Conservation (phyloP, 805 yeast species). For the Ogataea nakhonphanomensis region DNA sequence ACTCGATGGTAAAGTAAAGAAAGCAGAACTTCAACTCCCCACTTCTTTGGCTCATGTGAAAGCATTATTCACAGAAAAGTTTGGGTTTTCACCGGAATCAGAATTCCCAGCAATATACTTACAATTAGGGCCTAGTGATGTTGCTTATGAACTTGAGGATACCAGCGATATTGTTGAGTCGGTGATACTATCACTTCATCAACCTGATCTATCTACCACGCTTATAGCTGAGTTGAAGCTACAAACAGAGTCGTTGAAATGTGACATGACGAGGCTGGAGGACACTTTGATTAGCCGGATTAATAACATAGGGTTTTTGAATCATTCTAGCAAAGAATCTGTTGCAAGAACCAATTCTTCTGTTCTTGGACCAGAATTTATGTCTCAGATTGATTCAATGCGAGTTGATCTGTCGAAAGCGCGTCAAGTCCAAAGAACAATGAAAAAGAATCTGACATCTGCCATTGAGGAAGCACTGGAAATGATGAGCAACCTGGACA, state of each 20-base stretch:
- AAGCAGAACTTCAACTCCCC: constrained; percentile 43
- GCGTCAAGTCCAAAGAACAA: constrained; percentile 49
- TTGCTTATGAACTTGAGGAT: constrained; percentile 82
- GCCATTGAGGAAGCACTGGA: constrained; percentile 42
- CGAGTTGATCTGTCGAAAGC: constrained; percentile 57
- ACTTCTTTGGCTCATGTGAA: constrained; percentile 53
- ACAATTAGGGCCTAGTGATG: constrained; percentile 53
- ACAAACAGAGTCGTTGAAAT: constrained; percentile 26
- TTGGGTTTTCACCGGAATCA: constrained; percentile 67
- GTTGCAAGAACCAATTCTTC: not conserved
- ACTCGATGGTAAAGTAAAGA: constrained; percentile 52
- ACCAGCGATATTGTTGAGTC: constrained; percentile 60
- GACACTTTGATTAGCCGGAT: constrained; percentile 25
- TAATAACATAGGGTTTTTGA: constrained; percentile 12
- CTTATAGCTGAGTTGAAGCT: constrained; percentile 27
- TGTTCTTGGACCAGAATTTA: constrained; percentile 3
- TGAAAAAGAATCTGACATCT: constrained; percentile 39
- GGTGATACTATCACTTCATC: constrained; percentile 55
- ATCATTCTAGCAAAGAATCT: constrained; percentile 6
- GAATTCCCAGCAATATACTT: constrained; percentile 78
- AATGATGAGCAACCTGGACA: constrained; percentile 51
- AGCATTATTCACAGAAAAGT: constrained; percentile 78
- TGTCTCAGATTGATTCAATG: constrained; percentile 40
- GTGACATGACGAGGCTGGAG: constrained; percentile 29
- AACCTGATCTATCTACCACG: constrained; percentile 33